These are phyloP conservation scores for Irpex sp. DNA, from an alignment of 1,284 basidiomycete genomes.

Conservation along the genomic window DNA sequence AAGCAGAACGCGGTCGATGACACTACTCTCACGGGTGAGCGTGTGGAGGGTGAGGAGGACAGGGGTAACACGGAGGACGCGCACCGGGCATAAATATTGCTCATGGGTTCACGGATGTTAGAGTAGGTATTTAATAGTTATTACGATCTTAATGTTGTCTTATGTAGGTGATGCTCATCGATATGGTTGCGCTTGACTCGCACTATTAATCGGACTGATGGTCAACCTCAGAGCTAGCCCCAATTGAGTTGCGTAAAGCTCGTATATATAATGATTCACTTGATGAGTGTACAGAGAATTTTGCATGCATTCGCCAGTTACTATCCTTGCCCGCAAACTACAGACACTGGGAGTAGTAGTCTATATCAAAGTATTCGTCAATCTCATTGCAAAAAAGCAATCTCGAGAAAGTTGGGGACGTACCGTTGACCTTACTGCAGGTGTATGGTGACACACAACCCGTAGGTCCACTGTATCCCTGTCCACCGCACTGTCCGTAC, in stretches of 20 bases:
- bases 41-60: background rate
- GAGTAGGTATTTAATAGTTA: background rate
- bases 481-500: slow-evolving; percentile 27
- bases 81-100: background rate
- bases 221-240: too few relatives aligned
- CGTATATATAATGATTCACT: too few relatives aligned
- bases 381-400: background rate
- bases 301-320: too few relatives aligned
- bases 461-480: slow-evolving; percentile 22
- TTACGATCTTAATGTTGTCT: background rate
- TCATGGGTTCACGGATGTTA: background rate
- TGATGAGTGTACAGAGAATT: too few relatives aligned
- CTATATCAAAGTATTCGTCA: slow-evolving; percentile 15
- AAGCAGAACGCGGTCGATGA: slow-evolving; percentile 24
- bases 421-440: slow-evolving; percentile 25
- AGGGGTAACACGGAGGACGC: background rate
- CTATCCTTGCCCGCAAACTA: slow-evolving; percentile 15
- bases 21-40: slow-evolving; percentile 18
- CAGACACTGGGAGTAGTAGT: slow-evolving; percentile 41
- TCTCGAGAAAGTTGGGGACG: slow-evolving; percentile 3
- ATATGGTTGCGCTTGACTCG: background rate
- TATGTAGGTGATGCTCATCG: background rate
- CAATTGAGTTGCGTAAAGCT: too few relatives aligned
- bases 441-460: slow-evolving; percentile 22
- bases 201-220: background rate